Conservation (phyloP, 2,329 filamentous ascomycete species). For the Coniella lustricola region DNA sequence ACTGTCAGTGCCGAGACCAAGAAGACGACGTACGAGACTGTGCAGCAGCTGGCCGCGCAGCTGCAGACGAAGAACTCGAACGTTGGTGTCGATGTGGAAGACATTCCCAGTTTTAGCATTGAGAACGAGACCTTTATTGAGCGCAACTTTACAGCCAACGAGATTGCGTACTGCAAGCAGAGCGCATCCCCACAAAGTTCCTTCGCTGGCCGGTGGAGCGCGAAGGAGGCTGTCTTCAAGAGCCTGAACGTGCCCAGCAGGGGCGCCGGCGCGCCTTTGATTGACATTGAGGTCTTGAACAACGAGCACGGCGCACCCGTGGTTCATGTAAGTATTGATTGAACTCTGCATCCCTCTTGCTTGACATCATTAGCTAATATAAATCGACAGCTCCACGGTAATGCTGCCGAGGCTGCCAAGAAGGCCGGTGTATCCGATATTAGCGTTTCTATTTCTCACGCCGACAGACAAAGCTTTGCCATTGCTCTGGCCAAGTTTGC, state of each 20-base stretch:
- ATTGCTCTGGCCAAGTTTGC: conserved; percentile 82
- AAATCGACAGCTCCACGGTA: conserved; percentile 66
- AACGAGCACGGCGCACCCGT: conserved; percentile 75
- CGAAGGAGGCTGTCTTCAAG: conserved; percentile 99
- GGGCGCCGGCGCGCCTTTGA: conserved; percentile 82
- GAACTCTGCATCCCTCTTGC: neutral
- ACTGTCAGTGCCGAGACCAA: conserved; percentile 36
- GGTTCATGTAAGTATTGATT: conserved; percentile 62
- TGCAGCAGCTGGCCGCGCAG: conserved; percentile 68
- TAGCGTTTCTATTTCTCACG: conserved; percentile 92
- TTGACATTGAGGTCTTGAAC: conserved; percentile 87
- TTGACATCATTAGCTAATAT: conserved; percentile 31
- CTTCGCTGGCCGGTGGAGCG: conserved; percentile 92
- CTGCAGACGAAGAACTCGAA: conserved; percentile 61
- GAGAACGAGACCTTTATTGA: conserved; percentile 90
- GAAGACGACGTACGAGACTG: conserved; percentile 64
- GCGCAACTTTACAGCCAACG: conserved; percentile 83
- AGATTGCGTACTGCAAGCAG: conserved; percentile 80
- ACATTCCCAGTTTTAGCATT: conserved; percentile 79
- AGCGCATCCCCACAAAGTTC: conserved; percentile 77
- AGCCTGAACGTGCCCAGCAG: conserved; percentile 79
- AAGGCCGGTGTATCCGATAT: conserved; percentile 82
- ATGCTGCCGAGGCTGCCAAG: conserved; percentile 75
- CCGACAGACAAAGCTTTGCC: conserved; percentile 86
- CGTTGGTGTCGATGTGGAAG: conserved; percentile 91